A percentile compares a stretch with the other conserved stretches of the same genome.
Evolutionary conservation across 2,329 filamentous ascomycete genomes (phyloP).

Genomic region (Pestalotiopsis sp.): DNA sequence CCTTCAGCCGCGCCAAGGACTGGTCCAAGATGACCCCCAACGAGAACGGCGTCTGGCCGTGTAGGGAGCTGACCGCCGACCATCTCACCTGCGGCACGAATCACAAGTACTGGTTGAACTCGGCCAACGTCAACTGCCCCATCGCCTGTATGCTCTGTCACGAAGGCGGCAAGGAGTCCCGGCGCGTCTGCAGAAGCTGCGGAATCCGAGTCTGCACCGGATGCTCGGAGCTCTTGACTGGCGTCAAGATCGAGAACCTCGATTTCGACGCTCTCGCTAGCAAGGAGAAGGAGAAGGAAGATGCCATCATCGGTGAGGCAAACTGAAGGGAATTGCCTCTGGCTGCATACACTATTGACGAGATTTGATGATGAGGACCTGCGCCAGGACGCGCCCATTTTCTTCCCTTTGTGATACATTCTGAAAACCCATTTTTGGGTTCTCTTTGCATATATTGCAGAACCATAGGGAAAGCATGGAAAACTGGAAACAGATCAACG

Average conservation of each 20-base stretch:
- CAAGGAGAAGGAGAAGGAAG: neutral
- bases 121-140: slow-evolving; percentile 51
- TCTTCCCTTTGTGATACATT: neutral
- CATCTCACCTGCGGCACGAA: slow-evolving; percentile 49
- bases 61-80: slow-evolving; percentile 41
- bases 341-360: neutral
- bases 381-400: neutral
- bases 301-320: neutral
- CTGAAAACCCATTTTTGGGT: neutral
- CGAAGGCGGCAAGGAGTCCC: slow-evolving; percentile 44
- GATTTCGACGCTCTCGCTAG: neutral
- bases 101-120: slow-evolving; percentile 51
- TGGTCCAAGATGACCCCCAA: slow-evolving; percentile 11
- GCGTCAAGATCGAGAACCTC: slow-evolving; percentile 38
- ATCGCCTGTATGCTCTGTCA: slow-evolving; percentile 58
- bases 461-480: neutral
- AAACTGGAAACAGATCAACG: neutral
- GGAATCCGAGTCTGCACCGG: slow-evolving; percentile 53
- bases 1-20: neutral
- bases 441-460: neutral
- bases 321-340: neutral
- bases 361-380: neutral
- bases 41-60: slow-evolving; percentile 28
- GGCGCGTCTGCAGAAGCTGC: slow-evolving; percentile 54
- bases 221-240: slow-evolving; percentile 46